Conservation (phyloP, 306 rosid species). For the Vigna radiata region DNA sequence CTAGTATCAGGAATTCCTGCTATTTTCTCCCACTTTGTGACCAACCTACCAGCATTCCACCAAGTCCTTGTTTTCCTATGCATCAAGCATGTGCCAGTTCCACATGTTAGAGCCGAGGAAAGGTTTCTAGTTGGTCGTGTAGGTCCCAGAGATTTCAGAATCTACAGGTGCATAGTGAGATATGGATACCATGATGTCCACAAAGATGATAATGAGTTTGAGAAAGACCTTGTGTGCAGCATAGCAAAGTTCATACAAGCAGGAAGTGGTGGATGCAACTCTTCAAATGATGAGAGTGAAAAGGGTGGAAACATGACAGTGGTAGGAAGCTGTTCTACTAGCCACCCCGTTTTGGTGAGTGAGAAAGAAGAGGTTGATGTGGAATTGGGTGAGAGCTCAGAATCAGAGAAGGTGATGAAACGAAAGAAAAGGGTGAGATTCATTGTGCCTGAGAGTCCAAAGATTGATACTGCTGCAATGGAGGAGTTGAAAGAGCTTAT, state of each 20-base stretch:
- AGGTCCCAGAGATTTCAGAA: slow-evolving; percentile 72
- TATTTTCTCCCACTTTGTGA: slow-evolving; percentile 89
- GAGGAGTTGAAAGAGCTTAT: slow-evolving; percentile 74
- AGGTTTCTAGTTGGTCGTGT: slow-evolving; percentile 82
- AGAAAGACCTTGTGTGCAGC: slow-evolving; percentile 86
- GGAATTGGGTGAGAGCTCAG: slow-evolving; percentile 47
- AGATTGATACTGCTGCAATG: slow-evolving; percentile 53
- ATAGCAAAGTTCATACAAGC: slow-evolving; percentile 88
- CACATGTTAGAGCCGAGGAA: slow-evolving; percentile 76
- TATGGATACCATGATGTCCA: slow-evolving; percentile 92
- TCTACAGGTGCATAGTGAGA: slow-evolving; percentile 83
- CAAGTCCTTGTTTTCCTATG: slow-evolving; percentile 92
- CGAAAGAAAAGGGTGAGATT: slow-evolving; percentile 71
- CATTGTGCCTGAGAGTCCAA: slow-evolving; percentile 74
- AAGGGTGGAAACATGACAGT: slow-evolving; percentile 62
- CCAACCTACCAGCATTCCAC: slow-evolving; percentile 97
- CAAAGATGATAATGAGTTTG: slow-evolving; percentile 81
- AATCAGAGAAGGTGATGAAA: slow-evolving; percentile 38
- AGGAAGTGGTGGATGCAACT: slow-evolving; percentile 31
- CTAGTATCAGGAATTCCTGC: slow-evolving; percentile 91
- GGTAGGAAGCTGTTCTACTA: slow-evolving; percentile 66
- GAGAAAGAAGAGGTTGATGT: slow-evolving; percentile 33
- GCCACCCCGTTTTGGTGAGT: slow-evolving; percentile 50
- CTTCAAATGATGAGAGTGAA: slow-evolving; percentile 43
- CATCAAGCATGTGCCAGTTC: slow-evolving; percentile 86